Percentiles rank a stretch among this genome's conserved stretches.
These are phyloP conservation scores for Fusarium armeniacum DNA, from an alignment of 2,329 filamentous ascomycete species.

Conservation along the genomic window DNA sequence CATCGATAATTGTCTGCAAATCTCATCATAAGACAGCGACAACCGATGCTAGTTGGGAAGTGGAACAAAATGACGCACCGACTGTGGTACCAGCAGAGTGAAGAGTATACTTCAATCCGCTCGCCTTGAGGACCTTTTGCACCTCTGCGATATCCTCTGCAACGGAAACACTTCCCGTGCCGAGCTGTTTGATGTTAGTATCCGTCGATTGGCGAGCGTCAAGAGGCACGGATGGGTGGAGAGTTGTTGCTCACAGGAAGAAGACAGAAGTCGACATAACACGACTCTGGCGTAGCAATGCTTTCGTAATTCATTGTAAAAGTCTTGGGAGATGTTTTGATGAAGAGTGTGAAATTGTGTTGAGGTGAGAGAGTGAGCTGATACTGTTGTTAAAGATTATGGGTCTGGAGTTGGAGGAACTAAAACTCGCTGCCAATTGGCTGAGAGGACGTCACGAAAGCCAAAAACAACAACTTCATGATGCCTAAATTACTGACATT, in stretches of 20 bases:
- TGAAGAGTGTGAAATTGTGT: slow-evolving; percentile 2
- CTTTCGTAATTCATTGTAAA: slow-evolving; percentile 61
- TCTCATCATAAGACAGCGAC: neutral
- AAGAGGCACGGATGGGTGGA: neutral
- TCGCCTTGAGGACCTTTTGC: slow-evolving; percentile 84
- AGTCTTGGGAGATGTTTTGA: neutral
- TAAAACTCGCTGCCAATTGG: slow-evolving; percentile 39
- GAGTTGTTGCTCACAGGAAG: slow-evolving; percentile 74
- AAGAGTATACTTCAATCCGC: slow-evolving; percentile 87
- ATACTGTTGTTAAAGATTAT: slow-evolving; percentile 13
- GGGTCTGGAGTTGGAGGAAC: slow-evolving; percentile 12
- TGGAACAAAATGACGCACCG: slow-evolving; percentile 67
- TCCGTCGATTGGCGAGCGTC: slow-evolving; percentile 15
- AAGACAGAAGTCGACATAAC: slow-evolving; percentile 92
- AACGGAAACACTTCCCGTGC: slow-evolving; percentile 81
- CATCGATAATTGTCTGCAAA: neutral
- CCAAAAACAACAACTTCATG: slow-evolving; percentile 33
- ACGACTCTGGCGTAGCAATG: slow-evolving; percentile 76
- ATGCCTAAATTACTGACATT: slow-evolving; percentile 32
- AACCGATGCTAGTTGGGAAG: neutral
- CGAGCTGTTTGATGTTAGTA: slow-evolving; percentile 68
- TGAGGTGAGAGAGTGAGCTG: neutral
- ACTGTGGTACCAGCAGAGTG: slow-evolving; percentile 95
- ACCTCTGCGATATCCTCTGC: slow-evolving; percentile 89
- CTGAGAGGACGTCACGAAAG: slow-evolving; percentile 20